These are phyloP conservation scores for Scutellaria barbata DNA, from an alignment of 257 asterid genomes.

Conservation along the genomic window DNA sequence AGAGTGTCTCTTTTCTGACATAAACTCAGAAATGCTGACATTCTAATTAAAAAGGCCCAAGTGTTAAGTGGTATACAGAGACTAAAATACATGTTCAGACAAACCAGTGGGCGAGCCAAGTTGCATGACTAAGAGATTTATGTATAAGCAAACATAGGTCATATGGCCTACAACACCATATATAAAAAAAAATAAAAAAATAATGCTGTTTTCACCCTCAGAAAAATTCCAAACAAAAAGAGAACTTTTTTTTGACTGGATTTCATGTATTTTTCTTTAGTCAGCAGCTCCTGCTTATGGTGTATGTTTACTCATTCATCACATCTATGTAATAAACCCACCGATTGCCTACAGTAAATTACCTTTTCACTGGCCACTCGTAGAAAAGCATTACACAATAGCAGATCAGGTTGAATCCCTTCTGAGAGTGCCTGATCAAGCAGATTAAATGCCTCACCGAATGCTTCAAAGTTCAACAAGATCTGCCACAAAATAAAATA, in stretches of 20 bases:
- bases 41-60: not conserved
- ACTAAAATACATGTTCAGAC: not conserved
- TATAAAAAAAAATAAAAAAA: too few relatives aligned
- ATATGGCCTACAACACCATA: too few relatives aligned
- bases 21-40: not conserved
- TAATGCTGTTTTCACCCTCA: too few relatives aligned
- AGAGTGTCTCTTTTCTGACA: not conserved
- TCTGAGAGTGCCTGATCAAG: conserved; percentile 56
- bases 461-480: conserved; percentile 54
- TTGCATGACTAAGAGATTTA: not conserved
- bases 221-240: too few relatives aligned
- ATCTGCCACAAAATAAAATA: conserved; percentile 45
- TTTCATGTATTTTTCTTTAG: not conserved
- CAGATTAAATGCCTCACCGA: conserved; percentile 58
- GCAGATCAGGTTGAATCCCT: conserved; percentile 60
- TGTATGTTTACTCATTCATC: not conserved
- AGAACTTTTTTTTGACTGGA: too few relatives aligned
- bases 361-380: conserved; percentile 70
- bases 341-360: conserved; percentile 22
- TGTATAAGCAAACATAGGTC: not conserved
- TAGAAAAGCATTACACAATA: conserved; percentile 70
- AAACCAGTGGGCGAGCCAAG: not conserved
- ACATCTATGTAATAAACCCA: conserved; percentile 2
- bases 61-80: not conserved
- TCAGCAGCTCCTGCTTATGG: not conserved